phyloP scores from a whole-genome alignment of 2,329 filamentous ascomycete genomes.

The Apiospora malaysiana region DNA sequence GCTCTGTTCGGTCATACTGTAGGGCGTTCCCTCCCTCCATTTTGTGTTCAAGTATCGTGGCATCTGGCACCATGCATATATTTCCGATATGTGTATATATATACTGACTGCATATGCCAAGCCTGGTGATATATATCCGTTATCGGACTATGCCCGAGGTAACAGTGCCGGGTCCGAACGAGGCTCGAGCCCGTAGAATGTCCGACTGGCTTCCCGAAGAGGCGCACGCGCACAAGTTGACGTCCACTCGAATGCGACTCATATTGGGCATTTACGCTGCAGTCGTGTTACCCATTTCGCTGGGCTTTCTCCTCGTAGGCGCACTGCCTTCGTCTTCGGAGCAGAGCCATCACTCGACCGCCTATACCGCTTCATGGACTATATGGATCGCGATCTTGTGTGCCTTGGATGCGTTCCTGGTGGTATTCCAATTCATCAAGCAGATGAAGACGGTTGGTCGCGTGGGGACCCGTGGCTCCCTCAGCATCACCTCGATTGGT shows the following conservation, averaged over 20 bases:
- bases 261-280: conserved; percentile 20
- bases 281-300: conserved; percentile 22
- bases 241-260: conserved; percentile 21
- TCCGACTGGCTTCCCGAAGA: conserved; percentile 26
- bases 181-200: conserved; percentile 24
- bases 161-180: conserved; percentile 14
- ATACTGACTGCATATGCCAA: background rate
- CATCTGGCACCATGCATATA: too few relatives aligned
- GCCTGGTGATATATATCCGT: conserved; percentile 23
- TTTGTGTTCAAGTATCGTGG: background rate
- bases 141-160: conserved; percentile 22
- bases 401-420: conserved; percentile 24
- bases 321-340: conserved; percentile 19
- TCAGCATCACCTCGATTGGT: conserved; percentile 24
- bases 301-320: conserved; percentile 21
- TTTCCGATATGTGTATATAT: background rate
- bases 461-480: conserved; percentile 24
- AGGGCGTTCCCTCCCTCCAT: background rate
- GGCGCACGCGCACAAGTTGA: conserved; percentile 25
- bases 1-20: conserved; percentile 26
- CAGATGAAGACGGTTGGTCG: conserved; percentile 27
- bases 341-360: background rate
- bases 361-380: conserved; percentile 22
- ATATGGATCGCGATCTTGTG: conserved; percentile 25
- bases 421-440: conserved; percentile 27